Evolutionary conservation across 768 basidiomycete species (phyloP), one percentile per base, ranked within the genome.

Genomic region (Macrolepiota albuminosa): DNA sequence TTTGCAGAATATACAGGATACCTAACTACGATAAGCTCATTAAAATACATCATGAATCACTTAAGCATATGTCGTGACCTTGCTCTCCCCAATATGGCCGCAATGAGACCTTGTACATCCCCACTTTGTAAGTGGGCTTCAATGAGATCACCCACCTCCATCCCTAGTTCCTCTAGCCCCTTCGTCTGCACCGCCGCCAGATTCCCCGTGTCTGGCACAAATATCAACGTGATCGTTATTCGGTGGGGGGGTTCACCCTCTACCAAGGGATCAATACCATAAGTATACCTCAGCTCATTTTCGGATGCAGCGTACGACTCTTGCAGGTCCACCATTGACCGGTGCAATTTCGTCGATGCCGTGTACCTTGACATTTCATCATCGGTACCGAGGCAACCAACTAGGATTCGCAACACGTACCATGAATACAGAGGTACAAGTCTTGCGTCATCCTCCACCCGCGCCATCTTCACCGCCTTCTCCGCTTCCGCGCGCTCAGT

Each of bases 231-330:
- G 57, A 92, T 78, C 0, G 75, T 78, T 7, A 89, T 64, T 11
- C 71, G 72, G 13, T 66, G 72, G 3, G 73, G 67, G 14, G 68
- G 66, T 9, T 68, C 64, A n/a, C 61, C 40, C 36, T 70, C 63
- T 36, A 48, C 46, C 7, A 39, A 24, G 39, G 67, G 49, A 42
- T 75, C 69, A 54, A 90, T 67, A 49, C 67, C 71, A 70, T 94
- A 95, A 9, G 82, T 82, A 47, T 95, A 76, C 33, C 84, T 81
- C 31, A 93, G 76, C 68, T 93, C 90, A 71, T 93, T 91, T 60
- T 91, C 89, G 1, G 91, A 85, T 31, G 78, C 79, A 1, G 81
- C 75, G 33, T 83, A 77, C 5, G 82, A 82, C 10, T 84, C 81
- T 56, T 82, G 75, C 62, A 94, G 80, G 47, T 81, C 81, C 47